These are phyloP conservation scores for Xylaria scruposa DNA, from an alignment of 495 filamentous ascomycete genomes.

Conservation along the genomic window DNA sequence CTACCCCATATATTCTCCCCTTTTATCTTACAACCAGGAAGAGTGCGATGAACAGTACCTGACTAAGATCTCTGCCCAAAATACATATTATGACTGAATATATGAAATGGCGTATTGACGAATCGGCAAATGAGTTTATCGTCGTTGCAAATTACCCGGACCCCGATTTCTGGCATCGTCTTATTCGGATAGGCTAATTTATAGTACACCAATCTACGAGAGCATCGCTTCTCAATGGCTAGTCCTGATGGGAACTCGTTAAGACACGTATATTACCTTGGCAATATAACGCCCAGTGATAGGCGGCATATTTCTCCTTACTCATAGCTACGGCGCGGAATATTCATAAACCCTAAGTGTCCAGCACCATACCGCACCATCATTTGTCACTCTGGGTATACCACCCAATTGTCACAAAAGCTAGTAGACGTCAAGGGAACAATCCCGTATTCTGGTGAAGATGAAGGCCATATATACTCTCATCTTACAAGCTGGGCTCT, in stretches of 20 bases:
- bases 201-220: not conserved
- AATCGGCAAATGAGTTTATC: slow-evolving; percentile 11
- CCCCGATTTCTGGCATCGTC: not conserved
- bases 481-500: slow-evolving; percentile 26
- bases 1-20: not conserved
- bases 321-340: not conserved
- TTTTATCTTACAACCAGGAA: not conserved
- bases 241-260: not conserved
- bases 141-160: slow-evolving; percentile 15
- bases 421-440: not conserved
- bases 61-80: not conserved
- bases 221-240: not conserved
- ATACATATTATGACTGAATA: not conserved
- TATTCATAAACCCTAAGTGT: not conserved
- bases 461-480: slow-evolving; percentile 13
- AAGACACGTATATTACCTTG: slow-evolving; percentile 12
- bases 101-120: not conserved
- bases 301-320: slow-evolving; percentile 15
- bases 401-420: not conserved
- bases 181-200: slow-evolving; percentile 14
- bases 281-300: not conserved
- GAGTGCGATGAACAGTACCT: not conserved
- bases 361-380: not conserved
- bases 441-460: not conserved
- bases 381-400: not conserved